Evolutionary conservation across 768 basidiomycete genomes (phyloP).

Genomic region (Exsudoporus frostii): DNA sequence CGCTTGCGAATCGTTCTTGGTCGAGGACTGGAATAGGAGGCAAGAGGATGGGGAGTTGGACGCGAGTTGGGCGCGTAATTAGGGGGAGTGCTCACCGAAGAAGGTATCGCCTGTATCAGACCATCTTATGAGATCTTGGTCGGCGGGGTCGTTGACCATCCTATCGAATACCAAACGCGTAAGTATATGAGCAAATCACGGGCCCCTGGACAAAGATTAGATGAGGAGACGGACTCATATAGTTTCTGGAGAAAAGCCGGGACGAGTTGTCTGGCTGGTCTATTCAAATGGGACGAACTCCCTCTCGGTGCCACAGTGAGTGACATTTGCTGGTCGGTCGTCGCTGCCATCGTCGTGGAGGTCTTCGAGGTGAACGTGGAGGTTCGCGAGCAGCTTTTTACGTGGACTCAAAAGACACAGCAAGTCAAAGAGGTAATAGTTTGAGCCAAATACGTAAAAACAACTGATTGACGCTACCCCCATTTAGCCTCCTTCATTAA

Average conservation of each 20-base stretch:
- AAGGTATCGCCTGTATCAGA: constrained; percentile 89
- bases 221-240: constrained; percentile 60
- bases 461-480: background rate
- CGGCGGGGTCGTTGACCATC: constrained; percentile 86
- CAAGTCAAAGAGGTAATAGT: constrained; percentile 5
- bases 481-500: background rate
- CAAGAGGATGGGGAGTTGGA: background rate
- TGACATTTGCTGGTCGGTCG: constrained; percentile 55
- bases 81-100: constrained; percentile 56
- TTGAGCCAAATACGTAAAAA: constrained; percentile 14
- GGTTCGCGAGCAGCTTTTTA: constrained; percentile 2
- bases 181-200: constrained; percentile 9
- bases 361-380: constrained; percentile 5
- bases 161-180: constrained; percentile 38
- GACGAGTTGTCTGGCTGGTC: constrained; percentile 48
- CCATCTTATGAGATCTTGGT: constrained; percentile 88
- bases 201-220: constrained; percentile 10
- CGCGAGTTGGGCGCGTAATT: background rate
- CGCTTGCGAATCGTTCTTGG: constrained; percentile 84
- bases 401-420: constrained; percentile 11
- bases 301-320: constrained; percentile 46
- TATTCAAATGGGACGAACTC: constrained; percentile 41
- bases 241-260: constrained; percentile 93
- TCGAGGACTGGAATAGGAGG: constrained; percentile 63
- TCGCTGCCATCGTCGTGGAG: constrained; percentile 35